Evolutionary conservation across 441 rosid species (phyloP).

Genomic region (Populus hybrid): DNA sequence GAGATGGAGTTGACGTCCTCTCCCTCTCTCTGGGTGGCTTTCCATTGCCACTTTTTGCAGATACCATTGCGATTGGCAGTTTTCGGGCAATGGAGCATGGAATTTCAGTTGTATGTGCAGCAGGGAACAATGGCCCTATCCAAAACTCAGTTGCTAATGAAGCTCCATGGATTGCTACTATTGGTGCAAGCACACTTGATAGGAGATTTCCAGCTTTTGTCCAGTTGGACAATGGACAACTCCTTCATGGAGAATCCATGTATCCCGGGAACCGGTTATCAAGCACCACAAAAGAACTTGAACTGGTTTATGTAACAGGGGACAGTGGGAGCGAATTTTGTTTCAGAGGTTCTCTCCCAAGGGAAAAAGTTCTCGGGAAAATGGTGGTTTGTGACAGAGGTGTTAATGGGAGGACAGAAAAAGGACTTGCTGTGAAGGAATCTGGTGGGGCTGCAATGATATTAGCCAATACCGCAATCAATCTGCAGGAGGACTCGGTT

Average conservation of each 20-base stretch:
- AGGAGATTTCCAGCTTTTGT: constrained; percentile 66
- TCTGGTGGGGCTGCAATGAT: constrained; percentile 87
- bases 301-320: constrained; percentile 68
- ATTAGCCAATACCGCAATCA: constrained; percentile 61
- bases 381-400: constrained; percentile 82
- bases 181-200: constrained; percentile 68
- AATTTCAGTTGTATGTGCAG: constrained; percentile 61
- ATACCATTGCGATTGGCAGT: constrained; percentile 71
- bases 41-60: constrained; percentile 62
- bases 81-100: constrained; percentile 60
- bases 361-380: constrained; percentile 53
- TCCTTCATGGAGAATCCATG: constrained; percentile 59
- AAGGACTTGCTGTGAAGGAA: constrained; percentile 74
- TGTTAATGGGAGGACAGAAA: constrained; percentile 66
- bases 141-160: constrained; percentile 67
- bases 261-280: constrained; percentile 51
- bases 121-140: constrained; percentile 70
- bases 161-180: constrained; percentile 71
- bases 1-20: constrained; percentile 68
- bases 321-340: constrained; percentile 57
- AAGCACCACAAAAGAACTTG: constrained; percentile 40
- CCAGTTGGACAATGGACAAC: constrained; percentile 48
- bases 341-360: constrained; percentile 65
- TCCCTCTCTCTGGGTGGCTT: constrained; percentile 72
- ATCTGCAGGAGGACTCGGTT: constrained; percentile 68